Evolutionary conservation across 2,329 filamentous ascomycete species (phyloP).

Genomic region (Aspergillus alliaceus): DNA sequence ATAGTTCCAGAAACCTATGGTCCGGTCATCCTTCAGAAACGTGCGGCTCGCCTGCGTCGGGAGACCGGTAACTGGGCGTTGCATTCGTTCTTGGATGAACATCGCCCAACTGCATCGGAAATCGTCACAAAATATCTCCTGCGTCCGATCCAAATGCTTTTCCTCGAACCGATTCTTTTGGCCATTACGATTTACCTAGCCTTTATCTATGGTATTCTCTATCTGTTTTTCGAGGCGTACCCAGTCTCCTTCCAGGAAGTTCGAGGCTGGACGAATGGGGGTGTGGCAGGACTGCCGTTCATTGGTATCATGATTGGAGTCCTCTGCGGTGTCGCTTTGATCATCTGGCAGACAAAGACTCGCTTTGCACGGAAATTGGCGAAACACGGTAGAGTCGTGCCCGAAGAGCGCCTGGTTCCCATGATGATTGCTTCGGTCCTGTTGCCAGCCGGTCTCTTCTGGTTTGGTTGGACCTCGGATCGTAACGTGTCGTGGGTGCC

Average conservation of each 20-base stretch:
- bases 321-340: constrained; percentile 34
- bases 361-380: constrained; percentile 37
- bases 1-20: constrained; percentile 54
- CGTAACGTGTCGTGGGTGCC: constrained; percentile 45
- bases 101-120: constrained; percentile 36
- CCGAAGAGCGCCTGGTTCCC: constrained; percentile 47
- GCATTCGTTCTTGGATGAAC: constrained; percentile 47
- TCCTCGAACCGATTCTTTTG: constrained; percentile 50
- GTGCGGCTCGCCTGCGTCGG: constrained; percentile 49
- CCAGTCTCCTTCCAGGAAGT: constrained; percentile 41
- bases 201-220: constrained; percentile 39
- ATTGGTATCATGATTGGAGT: constrained; percentile 37
- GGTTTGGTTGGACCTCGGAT: constrained; percentile 50
- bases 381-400: constrained; percentile 36
- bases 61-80: constrained; percentile 49
- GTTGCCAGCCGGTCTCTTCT: constrained; percentile 48
- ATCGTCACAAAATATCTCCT: constrained; percentile 48
- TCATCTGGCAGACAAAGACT: constrained; percentile 42
- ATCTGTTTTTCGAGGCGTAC: constrained; percentile 43
- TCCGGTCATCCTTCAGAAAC: constrained; percentile 48
- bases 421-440: constrained; percentile 46
- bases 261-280: constrained; percentile 37
- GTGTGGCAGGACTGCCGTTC: constrained; percentile 41
- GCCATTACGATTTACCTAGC: constrained; percentile 48
- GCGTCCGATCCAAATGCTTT: constrained; percentile 48